A percentile compares a stretch with the other conserved stretches of the same genome.
phyloP scores from a whole-genome alignment of 805 yeast genomes.

The Candida taoyuanica region DNA sequence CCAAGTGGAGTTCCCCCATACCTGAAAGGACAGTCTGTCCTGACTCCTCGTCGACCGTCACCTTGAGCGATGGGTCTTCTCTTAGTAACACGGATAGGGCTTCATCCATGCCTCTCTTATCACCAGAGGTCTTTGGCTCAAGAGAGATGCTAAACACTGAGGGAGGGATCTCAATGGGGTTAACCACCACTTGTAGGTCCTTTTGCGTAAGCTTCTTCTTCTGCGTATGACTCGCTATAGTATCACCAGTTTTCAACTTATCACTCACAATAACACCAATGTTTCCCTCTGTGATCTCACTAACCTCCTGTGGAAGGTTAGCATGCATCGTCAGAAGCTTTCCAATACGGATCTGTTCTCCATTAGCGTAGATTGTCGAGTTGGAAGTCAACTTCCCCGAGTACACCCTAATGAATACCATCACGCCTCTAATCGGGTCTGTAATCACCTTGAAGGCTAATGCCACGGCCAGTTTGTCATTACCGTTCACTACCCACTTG shows the following conservation, averaged over 20 bases:
- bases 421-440: constrained; percentile 75
- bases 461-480: constrained; percentile 63
- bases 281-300: constrained; percentile 63
- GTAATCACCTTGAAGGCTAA: constrained; percentile 89
- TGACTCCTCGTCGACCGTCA: constrained; percentile 72
- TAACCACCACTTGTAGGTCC: constrained; percentile 43
- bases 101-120: constrained; percentile 64
- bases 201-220: constrained; percentile 47
- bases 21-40: constrained; percentile 90
- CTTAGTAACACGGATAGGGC: constrained; percentile 62
- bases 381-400: constrained; percentile 69
- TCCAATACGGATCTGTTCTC: constrained; percentile 58
- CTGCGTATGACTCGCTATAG: constrained; percentile 60
- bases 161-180: constrained; percentile 84
- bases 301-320: constrained; percentile 71
- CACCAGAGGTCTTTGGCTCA: constrained; percentile 82
- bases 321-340: constrained; percentile 85
- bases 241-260: constrained; percentile 85
- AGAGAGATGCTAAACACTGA: constrained; percentile 86
- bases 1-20: constrained; percentile 96
- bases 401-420: constrained; percentile 86
- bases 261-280: constrained; percentile 72
- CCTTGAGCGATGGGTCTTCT: constrained; percentile 86
- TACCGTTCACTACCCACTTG: constrained; percentile 52
- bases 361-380: constrained; percentile 62